Percentiles rank a stretch among this genome's conserved stretches.
phyloP scores from a whole-genome alignment of 2,329 filamentous ascomycete species.

The Diaporthe velutina region DNA sequence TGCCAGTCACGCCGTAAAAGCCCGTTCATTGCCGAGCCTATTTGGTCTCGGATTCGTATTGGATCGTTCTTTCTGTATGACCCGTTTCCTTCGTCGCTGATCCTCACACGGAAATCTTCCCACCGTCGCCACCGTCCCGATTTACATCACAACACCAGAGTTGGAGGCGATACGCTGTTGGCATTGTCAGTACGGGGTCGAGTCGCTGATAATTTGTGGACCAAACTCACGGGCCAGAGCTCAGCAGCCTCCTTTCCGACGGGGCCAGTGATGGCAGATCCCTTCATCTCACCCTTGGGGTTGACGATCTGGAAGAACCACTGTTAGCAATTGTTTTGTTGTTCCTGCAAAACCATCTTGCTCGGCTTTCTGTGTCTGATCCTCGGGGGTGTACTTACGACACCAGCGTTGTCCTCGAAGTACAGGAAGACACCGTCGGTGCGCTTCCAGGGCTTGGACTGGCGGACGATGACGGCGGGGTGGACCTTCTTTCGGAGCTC shows the following conservation, averaged over 20 bases:
- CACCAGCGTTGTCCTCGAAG: conserved; percentile 99
- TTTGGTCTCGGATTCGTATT: conserved; percentile 39
- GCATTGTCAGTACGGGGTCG: not conserved
- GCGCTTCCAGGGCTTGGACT: conserved; percentile 99
- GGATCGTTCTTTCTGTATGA: conserved; percentile 35
- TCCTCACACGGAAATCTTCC: conserved; percentile 37
- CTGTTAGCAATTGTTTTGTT: conserved; percentile 50
- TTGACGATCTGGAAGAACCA: conserved; percentile 85
- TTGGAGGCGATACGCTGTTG: conserved; percentile 92
- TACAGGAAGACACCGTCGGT: conserved; percentile 99
- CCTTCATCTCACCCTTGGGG: conserved; percentile 99
- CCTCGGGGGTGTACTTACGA: conserved; percentile 72
- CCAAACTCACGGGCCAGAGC: conserved; percentile 85
- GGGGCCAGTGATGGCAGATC: conserved; percentile 97
- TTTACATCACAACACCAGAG: conserved; percentile 99
- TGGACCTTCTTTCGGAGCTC: conserved; percentile 99
- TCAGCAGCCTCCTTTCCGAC: conserved; percentile 99
- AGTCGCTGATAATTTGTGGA: conserved; percentile 57
- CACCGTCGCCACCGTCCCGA: conserved; percentile 41
- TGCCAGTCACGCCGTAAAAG: conserved; percentile 42
- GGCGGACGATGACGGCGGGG: conserved; percentile 98
- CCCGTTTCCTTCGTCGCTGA: conserved; percentile 44
- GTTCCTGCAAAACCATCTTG: not conserved
- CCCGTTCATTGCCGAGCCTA: conserved; percentile 49
- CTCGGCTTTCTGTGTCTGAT: not conserved